Conservation (phyloP, 805 yeast species). For the Saccharomyces jurei region DNA sequence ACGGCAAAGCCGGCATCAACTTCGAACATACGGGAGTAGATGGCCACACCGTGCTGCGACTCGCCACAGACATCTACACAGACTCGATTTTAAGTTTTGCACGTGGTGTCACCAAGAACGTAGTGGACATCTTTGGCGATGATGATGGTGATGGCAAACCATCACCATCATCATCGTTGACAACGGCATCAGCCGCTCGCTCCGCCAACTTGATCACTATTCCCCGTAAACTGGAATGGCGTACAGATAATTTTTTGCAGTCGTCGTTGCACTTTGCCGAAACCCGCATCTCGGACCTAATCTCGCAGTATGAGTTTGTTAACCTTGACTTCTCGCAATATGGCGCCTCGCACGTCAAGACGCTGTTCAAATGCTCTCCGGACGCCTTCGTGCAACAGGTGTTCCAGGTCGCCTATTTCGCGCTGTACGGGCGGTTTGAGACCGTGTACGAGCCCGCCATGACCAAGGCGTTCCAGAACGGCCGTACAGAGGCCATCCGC, state of each 20-base stretch:
- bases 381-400: slow-evolving; percentile 94
- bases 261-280: slow-evolving; percentile 83
- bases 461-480: slow-evolving; percentile 83
- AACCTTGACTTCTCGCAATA: slow-evolving; percentile 60
- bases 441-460: slow-evolving; percentile 94
- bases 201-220: slow-evolving; percentile 47
- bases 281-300: slow-evolving; percentile 77
- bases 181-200: neutral
- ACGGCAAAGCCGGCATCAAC: slow-evolving; percentile 88
- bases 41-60: slow-evolving; percentile 86
- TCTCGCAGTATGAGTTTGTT: slow-evolving; percentile 81
- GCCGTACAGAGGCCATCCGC: slow-evolving; percentile 87
- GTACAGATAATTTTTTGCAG: slow-evolving; percentile 66
- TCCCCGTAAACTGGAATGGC: slow-evolving; percentile 88
- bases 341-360: slow-evolving; percentile 71
- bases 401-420: slow-evolving; percentile 86
- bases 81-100: slow-evolving; percentile 87
- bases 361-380: slow-evolving; percentile 75
- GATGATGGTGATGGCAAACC: neutral
- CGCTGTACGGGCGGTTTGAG: slow-evolving; percentile 85
- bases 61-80: slow-evolving; percentile 84
- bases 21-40: slow-evolving; percentile 94
- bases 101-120: slow-evolving; percentile 62
- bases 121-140: slow-evolving; percentile 23
- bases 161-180: neutral